These are phyloP conservation scores for Colletotrichum chrysophilum DNA, from an alignment of 2,329 filamentous ascomycete species.

Conservation along the genomic window DNA sequence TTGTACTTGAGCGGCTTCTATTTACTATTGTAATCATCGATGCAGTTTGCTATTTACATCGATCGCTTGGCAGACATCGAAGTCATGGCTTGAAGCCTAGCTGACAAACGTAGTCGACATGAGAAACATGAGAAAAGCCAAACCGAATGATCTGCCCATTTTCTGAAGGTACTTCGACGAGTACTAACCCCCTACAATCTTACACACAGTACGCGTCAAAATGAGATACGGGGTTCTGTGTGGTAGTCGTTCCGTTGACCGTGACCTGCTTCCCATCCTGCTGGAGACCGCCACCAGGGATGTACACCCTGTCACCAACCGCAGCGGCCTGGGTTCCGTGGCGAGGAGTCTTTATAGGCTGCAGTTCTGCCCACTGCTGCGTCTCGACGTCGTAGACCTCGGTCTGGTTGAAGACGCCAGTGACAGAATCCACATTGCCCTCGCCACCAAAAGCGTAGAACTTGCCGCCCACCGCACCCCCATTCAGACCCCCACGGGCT, in stretches of 20 bases:
- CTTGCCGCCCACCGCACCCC: constrained; percentile 27
- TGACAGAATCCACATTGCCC: constrained; percentile 30
- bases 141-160: too few relatives aligned
- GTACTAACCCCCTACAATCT: not conserved
- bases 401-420: constrained; percentile 1
- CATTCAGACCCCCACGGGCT: constrained; percentile 37
- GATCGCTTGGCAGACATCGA: not conserved
- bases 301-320: not conserved
- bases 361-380: not conserved
- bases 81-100: not conserved
- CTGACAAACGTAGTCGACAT: not conserved
- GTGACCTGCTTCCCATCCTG: not conserved
- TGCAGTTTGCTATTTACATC: not conserved
- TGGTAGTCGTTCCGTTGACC: not conserved
- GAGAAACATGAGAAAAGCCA: too few relatives aligned
- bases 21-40: not conserved
- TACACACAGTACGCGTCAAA: not conserved
- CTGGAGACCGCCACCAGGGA: not conserved
- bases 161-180: not conserved
- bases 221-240: not conserved
- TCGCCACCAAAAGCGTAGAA: constrained; percentile 44
- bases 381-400: not conserved
- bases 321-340: not conserved
- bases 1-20: not conserved
- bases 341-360: not conserved